These are phyloP conservation scores for Suhomyces sp. DNA, from an alignment of 805 yeast genomes.

Conservation along the genomic window DNA sequence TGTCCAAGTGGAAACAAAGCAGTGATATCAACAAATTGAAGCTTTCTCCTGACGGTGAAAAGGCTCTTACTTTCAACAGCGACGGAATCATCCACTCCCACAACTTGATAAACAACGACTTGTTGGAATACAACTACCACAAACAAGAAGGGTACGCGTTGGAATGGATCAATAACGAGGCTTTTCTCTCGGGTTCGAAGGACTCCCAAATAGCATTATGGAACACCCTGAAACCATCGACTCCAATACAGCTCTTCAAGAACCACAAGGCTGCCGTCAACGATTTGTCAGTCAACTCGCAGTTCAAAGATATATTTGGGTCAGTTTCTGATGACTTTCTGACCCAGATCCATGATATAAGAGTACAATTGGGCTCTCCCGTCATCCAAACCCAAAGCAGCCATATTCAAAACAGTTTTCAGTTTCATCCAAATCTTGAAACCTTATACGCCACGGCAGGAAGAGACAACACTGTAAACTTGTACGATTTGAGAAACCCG, in stretches of 20 bases:
- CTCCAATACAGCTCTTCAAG: conserved; percentile 49
- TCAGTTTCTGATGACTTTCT: conserved; percentile 69
- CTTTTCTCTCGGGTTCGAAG: conserved; percentile 60
- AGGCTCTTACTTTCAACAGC: conserved; percentile 55
- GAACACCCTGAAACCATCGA: conserved; percentile 47
- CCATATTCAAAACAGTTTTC: conserved; percentile 65
- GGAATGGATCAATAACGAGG: conserved; percentile 55
- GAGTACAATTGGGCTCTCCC: conserved; percentile 35
- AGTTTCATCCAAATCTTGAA: conserved; percentile 56
- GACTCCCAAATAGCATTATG: conserved; percentile 70
- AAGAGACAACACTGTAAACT: conserved; percentile 66
- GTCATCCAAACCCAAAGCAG: conserved; percentile 44
- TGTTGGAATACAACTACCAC: conserved; percentile 48
- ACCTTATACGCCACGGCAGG: conserved; percentile 72
- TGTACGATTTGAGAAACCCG: conserved; percentile 73
- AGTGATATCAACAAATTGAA: conserved; percentile 66
- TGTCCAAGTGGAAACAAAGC: conserved; percentile 55
- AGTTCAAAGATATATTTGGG: conserved; percentile 47
- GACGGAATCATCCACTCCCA: conserved; percentile 49
- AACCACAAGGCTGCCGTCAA: conserved; percentile 60
- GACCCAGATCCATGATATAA: conserved; percentile 58
- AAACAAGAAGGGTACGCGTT: conserved; percentile 65
- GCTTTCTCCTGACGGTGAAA: conserved; percentile 46
- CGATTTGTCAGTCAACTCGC: conserved; percentile 58
- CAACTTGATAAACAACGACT: conserved; percentile 19